Percentiles rank a stretch among this genome's conserved stretches.
Conservation (phyloP, 1,139 yeast genomes). For the Blastobotrys petasosporus region DNA sequence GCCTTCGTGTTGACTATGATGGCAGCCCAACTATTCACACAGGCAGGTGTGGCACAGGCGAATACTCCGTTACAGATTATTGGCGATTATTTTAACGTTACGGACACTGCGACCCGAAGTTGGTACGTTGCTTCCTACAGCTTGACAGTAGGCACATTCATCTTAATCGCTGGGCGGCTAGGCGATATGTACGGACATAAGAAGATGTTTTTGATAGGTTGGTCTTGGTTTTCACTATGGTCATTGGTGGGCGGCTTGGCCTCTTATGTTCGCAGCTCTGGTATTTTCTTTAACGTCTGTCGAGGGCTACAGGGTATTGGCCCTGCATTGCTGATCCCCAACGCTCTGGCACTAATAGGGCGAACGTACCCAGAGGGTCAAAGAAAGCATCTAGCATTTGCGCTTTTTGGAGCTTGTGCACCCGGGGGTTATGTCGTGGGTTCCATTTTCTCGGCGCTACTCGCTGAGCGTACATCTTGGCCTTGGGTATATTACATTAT, state of each 20-base stretch:
- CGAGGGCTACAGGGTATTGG: slow-evolving; percentile 60
- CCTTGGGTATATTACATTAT: slow-evolving; percentile 52
- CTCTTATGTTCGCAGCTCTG: slow-evolving; percentile 37
- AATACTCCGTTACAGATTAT: slow-evolving; percentile 38
- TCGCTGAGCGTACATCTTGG: slow-evolving; percentile 46
- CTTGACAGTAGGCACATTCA: slow-evolving; percentile 57
- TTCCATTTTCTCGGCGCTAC: slow-evolving; percentile 42
- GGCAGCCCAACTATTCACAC: slow-evolving; percentile 46
- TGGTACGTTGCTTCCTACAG: slow-evolving; percentile 60
- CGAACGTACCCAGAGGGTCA: slow-evolving; percentile 44
- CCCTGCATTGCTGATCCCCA: slow-evolving; percentile 52
- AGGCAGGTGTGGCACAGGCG: slow-evolving; percentile 45
- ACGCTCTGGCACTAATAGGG: slow-evolving; percentile 51
- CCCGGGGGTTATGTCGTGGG: slow-evolving; percentile 54
- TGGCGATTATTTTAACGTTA: slow-evolving; percentile 37
- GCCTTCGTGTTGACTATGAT: slow-evolving; percentile 34
- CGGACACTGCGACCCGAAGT: slow-evolving; percentile 40
- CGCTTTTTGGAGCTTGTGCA: slow-evolving; percentile 53
- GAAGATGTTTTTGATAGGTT: slow-evolving; percentile 44
- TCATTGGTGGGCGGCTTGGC: slow-evolving; percentile 49
- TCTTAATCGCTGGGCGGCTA: slow-evolving; percentile 52
- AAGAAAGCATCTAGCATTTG: slow-evolving; percentile 41
- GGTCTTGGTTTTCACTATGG: slow-evolving; percentile 44
- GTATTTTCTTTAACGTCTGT: slow-evolving; percentile 44
- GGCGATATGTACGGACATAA: slow-evolving; percentile 65